These are phyloP conservation scores for Opeltia flavorubescens DNA, from an alignment of 495 filamentous ascomycete species.

Conservation along the genomic window DNA sequence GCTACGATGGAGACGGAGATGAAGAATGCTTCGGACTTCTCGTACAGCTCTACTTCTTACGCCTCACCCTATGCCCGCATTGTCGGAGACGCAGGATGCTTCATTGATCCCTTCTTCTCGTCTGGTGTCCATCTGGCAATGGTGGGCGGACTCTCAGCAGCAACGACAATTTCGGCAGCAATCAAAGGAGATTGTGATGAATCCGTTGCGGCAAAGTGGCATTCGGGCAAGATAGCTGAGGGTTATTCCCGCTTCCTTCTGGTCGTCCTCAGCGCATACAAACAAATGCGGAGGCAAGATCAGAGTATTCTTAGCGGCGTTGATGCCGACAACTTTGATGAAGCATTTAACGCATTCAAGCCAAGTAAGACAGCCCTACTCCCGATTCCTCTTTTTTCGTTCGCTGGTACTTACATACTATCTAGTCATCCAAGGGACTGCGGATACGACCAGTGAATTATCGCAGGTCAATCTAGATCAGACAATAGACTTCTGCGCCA, in stretches of 20 bases:
- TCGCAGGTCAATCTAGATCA: background rate
- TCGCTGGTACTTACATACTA: conserved; percentile 21
- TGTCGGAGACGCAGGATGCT: conserved; percentile 26
- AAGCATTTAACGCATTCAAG: conserved; percentile 28
- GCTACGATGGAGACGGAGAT: conserved; percentile 21
- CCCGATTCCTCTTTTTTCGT: background rate
- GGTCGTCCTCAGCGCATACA: conserved; percentile 26
- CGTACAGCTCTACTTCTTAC: conserved; percentile 26
- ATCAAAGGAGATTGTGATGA: conserved; percentile 24
- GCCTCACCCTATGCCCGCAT: conserved; percentile 21
- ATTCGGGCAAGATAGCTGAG: conserved; percentile 27
- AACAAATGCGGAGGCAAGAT: conserved; percentile 28
- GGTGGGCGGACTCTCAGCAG: conserved; percentile 28
- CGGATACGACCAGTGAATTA: background rate
- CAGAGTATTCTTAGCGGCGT: conserved; percentile 20
- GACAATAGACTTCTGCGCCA: background rate
- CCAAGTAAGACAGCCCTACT: conserved; percentile 21
- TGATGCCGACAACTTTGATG: conserved; percentile 29
- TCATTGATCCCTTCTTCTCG: conserved; percentile 29
- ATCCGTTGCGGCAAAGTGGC: conserved; percentile 27
- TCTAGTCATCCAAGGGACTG: conserved; percentile 7
- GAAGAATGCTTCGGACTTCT: conserved; percentile 27
- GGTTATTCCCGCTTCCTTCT: conserved; percentile 36
- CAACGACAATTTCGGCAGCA: conserved; percentile 19
- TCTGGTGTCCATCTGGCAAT: conserved; percentile 35